phyloP scores from a whole-genome alignment of 2,329 filamentous ascomycete genomes.

The Pyrenochaeta sp. region DNA sequence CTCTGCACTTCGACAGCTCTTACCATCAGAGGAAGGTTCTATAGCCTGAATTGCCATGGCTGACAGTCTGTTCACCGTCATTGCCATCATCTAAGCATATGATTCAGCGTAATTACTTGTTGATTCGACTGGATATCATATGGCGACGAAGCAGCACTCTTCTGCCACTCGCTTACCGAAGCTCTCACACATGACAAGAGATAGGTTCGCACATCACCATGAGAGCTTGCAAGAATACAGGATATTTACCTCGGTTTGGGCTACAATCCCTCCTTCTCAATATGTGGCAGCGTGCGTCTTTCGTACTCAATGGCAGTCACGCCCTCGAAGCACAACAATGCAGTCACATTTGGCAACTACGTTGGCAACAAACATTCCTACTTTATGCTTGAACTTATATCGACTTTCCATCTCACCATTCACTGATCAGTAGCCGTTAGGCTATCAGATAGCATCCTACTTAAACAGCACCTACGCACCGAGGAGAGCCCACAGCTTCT shows the following conservation, averaged over 20 bases:
- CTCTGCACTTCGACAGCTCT: too few relatives aligned
- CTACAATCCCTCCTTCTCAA: too few relatives aligned
- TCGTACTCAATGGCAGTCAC: too few relatives aligned
- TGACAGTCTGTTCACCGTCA: neutral
- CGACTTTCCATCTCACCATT: neutral
- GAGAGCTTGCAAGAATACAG: too few relatives aligned
- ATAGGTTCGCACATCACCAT: too few relatives aligned
- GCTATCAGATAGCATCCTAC: constrained; percentile 13
- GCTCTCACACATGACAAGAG: too few relatives aligned
- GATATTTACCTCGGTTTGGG: too few relatives aligned
- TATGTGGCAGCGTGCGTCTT: too few relatives aligned
- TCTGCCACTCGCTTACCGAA: too few relatives aligned
- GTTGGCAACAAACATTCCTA: constrained; percentile 6
- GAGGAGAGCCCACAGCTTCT: neutral
- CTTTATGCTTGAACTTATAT: constrained; percentile 1
- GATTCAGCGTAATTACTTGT: neutral
- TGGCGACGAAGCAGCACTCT: too few relatives aligned
- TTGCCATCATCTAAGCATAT: neutral
- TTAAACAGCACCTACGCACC: constrained; percentile 1
- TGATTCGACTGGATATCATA: neutral
- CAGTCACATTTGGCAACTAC: neutral
- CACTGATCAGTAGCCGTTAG: neutral
- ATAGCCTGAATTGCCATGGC: too few relatives aligned
- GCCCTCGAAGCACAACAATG: neutral
- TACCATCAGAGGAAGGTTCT: too few relatives aligned